Base-by-base conservation (phyloP, 345 rosid genomes). In the Gossypium anomalum region DNA sequence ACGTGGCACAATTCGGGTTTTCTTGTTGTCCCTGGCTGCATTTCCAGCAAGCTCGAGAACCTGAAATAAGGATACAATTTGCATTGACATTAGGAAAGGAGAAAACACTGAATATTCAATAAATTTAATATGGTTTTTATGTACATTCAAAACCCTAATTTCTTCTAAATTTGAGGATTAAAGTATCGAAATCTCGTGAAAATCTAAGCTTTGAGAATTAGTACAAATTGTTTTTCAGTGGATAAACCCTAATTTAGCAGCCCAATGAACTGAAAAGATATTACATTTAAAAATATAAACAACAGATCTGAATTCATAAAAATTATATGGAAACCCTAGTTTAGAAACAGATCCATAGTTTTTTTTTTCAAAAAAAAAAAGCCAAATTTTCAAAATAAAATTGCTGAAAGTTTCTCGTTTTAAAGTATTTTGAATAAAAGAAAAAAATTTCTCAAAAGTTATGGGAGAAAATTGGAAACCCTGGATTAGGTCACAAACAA, bases 1-100 rank as follows among this genome's bases (percentile, higher is more conserved):
- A 29, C 98, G 96, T 2, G 98, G 98, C 2, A 92, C 98, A 3
- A 94, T 89, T 27, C 98, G 77, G 0, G 97, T 90, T 79, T 94
- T 94, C 93, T 92, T 92, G 79, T 94, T 94, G 83, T 94, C 97
- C 45, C 97, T 72, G 7, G 97, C 95, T 8, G 97, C 97, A 48
- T 94, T 90, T 56, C 98, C 97, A 8, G 97, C 97, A 19, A 94
- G 83, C 67, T 94, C 97, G 63, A 92, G 97, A 10, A 94, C 97
- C 97, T 92, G 80, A 0, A 63, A 0, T 45, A 2, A 53, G 71
- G 2, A 52, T 1, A 48, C 69, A 23, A 68, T 44, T 59, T 44
- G 57, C 16, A 49, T 2, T 47, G 34, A 68, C 43, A 25, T 19
- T 27, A 7, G 4, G 1, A 7, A 29, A 16, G 9, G 8, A 59